phyloP scores from a whole-genome alignment of 2,329 filamentous ascomycete genomes.

The Huntiella savannae region DNA sequence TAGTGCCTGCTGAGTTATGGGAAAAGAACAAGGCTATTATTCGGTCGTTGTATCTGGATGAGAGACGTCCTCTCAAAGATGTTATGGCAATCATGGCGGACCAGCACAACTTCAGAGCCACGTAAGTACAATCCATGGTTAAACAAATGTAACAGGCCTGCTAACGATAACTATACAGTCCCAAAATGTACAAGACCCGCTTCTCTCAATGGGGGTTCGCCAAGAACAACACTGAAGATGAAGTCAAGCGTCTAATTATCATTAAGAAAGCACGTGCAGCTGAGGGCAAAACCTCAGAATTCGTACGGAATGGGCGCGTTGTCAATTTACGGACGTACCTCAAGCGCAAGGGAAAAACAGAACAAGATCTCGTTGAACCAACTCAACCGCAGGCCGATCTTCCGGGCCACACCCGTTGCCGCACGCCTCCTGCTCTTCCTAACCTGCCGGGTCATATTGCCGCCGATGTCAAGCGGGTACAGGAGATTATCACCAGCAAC shows the following conservation, averaged over 20 bases:
- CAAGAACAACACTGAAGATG: slow-evolving; percentile 35
- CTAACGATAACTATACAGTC: slow-evolving; percentile 17
- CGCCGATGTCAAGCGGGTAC: slow-evolving; percentile 25
- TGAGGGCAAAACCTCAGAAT: slow-evolving; percentile 32
- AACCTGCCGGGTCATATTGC: slow-evolving; percentile 22
- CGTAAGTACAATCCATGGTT: slow-evolving; percentile 19
- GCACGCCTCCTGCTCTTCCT: slow-evolving; percentile 26
- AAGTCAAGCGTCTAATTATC: slow-evolving; percentile 30
- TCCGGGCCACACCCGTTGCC: slow-evolving; percentile 25
- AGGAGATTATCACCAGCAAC: slow-evolving; percentile 25
- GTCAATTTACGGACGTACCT: slow-evolving; percentile 33
- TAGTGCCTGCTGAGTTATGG: slow-evolving; percentile 28
- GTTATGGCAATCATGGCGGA: slow-evolving; percentile 33
- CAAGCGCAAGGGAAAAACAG: slow-evolving; percentile 32
- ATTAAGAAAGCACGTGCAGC: slow-evolving; percentile 34
- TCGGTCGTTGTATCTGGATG: slow-evolving; percentile 27
- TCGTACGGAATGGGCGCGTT: slow-evolving; percentile 32
- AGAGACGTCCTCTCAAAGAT: slow-evolving; percentile 31
- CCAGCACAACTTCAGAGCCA: slow-evolving; percentile 28
- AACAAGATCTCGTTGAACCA: slow-evolving; percentile 29
- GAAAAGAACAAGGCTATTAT: slow-evolving; percentile 29
- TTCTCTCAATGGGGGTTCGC: slow-evolving; percentile 36
- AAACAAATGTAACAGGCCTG: background rate
- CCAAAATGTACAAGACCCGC: slow-evolving; percentile 37
- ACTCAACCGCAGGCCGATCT: slow-evolving; percentile 25